phyloP scores from a whole-genome alignment of 345 rosid species.

The Pugionium cornutum region DNA sequence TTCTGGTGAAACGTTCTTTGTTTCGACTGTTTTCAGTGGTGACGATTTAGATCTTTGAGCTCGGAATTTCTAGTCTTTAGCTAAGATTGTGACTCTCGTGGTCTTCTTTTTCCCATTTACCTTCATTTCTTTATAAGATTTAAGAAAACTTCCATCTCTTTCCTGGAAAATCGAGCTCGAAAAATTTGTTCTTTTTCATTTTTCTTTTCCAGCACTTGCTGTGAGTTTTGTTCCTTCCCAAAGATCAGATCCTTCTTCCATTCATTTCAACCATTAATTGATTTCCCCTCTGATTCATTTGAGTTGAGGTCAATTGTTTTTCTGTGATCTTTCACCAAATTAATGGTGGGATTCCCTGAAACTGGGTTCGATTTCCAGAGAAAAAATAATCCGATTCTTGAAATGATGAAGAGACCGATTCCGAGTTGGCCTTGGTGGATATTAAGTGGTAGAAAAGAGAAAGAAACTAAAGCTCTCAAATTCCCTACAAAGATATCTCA shows the following conservation, averaged over 20 bases:
- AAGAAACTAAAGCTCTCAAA: constrained; percentile 53
- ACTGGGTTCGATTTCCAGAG: neutral
- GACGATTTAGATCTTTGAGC: neutral
- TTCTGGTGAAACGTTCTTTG: constrained; percentile 34
- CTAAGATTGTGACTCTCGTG: neutral
- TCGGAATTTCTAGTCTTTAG: neutral
- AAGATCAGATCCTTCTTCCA: too few relatives aligned
- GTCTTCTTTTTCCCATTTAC: neutral
- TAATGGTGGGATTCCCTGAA: constrained; percentile 13
- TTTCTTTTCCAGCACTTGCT: neutral
- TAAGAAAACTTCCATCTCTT: too few relatives aligned
- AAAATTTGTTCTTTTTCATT: constrained; percentile 3
- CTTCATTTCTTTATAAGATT: too few relatives aligned
- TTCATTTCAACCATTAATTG: too few relatives aligned
- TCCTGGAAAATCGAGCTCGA: neutral
- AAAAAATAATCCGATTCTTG: neutral
- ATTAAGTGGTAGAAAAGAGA: constrained; percentile 53
- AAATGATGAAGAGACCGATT: constrained; percentile 36
- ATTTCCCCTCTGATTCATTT: too few relatives aligned
- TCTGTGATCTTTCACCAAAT: neutral
- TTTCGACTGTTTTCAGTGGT: constrained; percentile 27
- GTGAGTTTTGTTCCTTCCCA: too few relatives aligned
- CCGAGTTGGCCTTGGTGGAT: constrained; percentile 53
- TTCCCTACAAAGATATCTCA: constrained; percentile 47
- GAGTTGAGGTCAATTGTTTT: too few relatives aligned